These are phyloP conservation scores for Begonia peltatifolia DNA, from an alignment of 306 rosid species.

Conservation along the genomic window DNA sequence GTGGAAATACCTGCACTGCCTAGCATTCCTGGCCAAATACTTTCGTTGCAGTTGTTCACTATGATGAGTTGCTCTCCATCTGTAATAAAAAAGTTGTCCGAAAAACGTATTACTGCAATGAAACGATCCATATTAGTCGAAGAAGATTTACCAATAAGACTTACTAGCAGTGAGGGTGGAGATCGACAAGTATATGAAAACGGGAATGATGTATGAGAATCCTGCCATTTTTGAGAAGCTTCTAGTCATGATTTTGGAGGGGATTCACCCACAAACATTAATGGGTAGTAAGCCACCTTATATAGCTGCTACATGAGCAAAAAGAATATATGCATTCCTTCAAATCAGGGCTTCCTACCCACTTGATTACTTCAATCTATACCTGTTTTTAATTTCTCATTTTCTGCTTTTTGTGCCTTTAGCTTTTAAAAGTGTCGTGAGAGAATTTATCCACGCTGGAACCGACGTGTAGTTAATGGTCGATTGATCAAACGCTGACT, in stretches of 20 bases:
- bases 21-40: slow-evolving; percentile 89
- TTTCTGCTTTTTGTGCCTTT: no score
- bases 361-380: background rate
- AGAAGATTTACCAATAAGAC: background rate
- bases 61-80: slow-evolving; percentile 77
- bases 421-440: no score
- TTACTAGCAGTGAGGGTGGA: slow-evolving; percentile 31
- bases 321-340: slow-evolving; percentile 79
- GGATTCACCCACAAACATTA: slow-evolving; percentile 10
- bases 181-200: slow-evolving; percentile 20
- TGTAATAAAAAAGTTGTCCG: slow-evolving; percentile 17
- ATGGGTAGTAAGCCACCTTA: slow-evolving; percentile 9
- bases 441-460: background rate
- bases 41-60: slow-evolving; percentile 77
- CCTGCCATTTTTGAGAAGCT: slow-evolving; percentile 25
- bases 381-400: background rate
- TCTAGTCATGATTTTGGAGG: background rate
- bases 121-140: background rate
- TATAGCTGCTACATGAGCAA: slow-evolving; percentile 9
- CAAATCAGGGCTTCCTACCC: slow-evolving; percentile 35
- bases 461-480: background rate
- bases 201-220: slow-evolving; percentile 14
- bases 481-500: no score
- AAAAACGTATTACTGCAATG: background rate
- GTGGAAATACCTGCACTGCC: slow-evolving; percentile 69